These are phyloP conservation scores for Melampsora americana DNA, from an alignment of 1,284 basidiomycete genomes.

Conservation along the genomic window DNA sequence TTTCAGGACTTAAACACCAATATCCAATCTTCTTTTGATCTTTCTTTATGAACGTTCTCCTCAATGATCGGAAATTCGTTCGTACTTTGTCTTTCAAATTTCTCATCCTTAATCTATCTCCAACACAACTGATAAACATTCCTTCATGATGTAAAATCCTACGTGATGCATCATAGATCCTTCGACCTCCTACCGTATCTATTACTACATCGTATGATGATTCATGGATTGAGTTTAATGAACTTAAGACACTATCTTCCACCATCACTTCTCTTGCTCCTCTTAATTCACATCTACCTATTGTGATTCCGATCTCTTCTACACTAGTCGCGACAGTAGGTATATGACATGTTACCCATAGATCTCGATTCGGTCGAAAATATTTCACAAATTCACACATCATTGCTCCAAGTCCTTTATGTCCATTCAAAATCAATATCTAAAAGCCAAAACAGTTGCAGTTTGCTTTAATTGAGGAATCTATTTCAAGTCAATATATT, in stretches of 20 bases:
- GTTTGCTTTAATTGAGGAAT: not conserved
- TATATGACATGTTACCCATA: constrained; percentile 56
- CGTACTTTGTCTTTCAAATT: constrained; percentile 9
- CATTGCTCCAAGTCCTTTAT: constrained; percentile 55
- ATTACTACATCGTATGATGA: constrained; percentile 33
- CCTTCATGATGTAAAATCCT: constrained; percentile 39
- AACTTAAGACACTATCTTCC: constrained; percentile 23
- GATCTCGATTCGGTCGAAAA: constrained; percentile 50
- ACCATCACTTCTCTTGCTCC: constrained; percentile 36
- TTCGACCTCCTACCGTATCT: constrained; percentile 38
- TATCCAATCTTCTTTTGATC: constrained; percentile 37
- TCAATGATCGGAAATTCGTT: constrained; percentile 30
- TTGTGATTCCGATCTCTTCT: constrained; percentile 2
- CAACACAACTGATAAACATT: constrained; percentile 32
- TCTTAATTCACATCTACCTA: constrained; percentile 14
- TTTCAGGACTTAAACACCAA: constrained; percentile 33
- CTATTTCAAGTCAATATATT: not conserved
- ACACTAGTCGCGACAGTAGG: constrained; percentile 47
- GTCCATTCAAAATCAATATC: constrained; percentile 56
- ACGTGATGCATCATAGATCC: constrained; percentile 36
- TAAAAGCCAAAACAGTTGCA: constrained; percentile 41
- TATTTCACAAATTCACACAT: constrained; percentile 55
- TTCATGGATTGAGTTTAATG: constrained; percentile 24
- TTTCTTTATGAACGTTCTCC: constrained; percentile 35
- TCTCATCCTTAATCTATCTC: constrained; percentile 6